Evolutionary conservation across 345 rosid genomes (phyloP).

Genomic region (Firmiana major): DNA sequence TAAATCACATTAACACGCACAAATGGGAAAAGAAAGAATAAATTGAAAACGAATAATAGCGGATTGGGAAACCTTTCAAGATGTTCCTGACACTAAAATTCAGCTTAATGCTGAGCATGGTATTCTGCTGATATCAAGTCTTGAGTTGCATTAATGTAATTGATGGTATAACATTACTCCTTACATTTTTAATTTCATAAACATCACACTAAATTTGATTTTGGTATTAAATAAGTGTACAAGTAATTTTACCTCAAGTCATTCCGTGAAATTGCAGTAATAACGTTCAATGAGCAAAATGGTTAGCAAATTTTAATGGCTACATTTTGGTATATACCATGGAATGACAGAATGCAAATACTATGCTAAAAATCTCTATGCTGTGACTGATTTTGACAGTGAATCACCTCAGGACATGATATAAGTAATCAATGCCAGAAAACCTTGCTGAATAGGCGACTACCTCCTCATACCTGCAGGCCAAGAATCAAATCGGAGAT

Average conservation of each 20-base stretch:
- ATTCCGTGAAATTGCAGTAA: slow-evolving; percentile 16
- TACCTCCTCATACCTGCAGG: slow-evolving; percentile 1
- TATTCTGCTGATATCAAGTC: background rate
- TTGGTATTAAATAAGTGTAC: slow-evolving; percentile 16
- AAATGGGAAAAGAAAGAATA: background rate
- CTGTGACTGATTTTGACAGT: background rate
- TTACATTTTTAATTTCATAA: background rate
- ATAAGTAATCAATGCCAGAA: background rate
- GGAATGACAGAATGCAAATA: slow-evolving; percentile 10
- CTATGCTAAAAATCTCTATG: slow-evolving; percentile 8
- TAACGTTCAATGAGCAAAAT: background rate
- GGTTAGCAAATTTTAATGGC: slow-evolving; percentile 16
- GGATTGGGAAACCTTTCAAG: background rate
- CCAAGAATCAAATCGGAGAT: background rate
- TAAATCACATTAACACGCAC: too few relatives aligned
- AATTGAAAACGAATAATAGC: background rate
- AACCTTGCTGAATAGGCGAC: background rate
- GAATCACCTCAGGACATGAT: background rate
- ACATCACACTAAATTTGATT: slow-evolving; percentile 11
- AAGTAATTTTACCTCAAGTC: slow-evolving; percentile 7
- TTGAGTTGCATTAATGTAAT: background rate
- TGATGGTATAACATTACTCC: background rate
- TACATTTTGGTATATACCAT: slow-evolving; percentile 18
- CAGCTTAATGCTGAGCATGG: background rate
- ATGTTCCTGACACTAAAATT: background rate